phyloP scores from a whole-genome alignment of 768 basidiomycete species.

The Tricholoma terreum region DNA sequence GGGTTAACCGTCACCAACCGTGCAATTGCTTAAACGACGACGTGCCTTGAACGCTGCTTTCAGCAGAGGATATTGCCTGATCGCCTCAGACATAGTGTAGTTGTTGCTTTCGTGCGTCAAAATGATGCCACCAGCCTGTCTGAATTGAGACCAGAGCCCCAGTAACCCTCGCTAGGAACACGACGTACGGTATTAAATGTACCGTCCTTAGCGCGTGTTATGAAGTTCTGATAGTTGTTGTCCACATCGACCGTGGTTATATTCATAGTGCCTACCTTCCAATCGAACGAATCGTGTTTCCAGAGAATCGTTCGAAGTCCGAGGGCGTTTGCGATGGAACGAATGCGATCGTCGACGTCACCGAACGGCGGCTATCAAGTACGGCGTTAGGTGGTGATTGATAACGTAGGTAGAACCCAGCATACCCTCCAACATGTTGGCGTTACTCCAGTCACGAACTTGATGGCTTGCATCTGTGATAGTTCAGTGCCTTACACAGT shows the following conservation, averaged over 20 bases:
- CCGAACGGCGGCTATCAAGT: slow-evolving; percentile 54
- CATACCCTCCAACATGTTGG: slow-evolving; percentile 60
- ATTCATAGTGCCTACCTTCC: slow-evolving; percentile 54
- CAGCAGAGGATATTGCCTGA: slow-evolving; percentile 47
- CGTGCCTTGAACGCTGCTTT: slow-evolving; percentile 45
- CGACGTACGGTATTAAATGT: slow-evolving; percentile 34
- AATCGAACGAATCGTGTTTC: slow-evolving; percentile 70
- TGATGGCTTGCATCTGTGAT: slow-evolving; percentile 48
- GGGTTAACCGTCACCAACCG: too few relatives aligned
- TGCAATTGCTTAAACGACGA: not conserved
- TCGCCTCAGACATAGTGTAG: slow-evolving; percentile 58
- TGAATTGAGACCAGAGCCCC: not conserved
- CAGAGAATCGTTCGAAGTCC: slow-evolving; percentile 73
- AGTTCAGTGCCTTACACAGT: not conserved
- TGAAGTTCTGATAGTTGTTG: slow-evolving; percentile 51
- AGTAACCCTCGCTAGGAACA: not conserved
- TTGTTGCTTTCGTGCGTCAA: slow-evolving; percentile 60
- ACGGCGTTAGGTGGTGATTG: not conserved
- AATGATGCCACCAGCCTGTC: slow-evolving; percentile 48
- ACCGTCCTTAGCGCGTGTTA: slow-evolving; percentile 43
- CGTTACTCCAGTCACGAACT: slow-evolving; percentile 52
- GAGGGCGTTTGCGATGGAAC: slow-evolving; percentile 64
- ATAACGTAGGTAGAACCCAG: not conserved
- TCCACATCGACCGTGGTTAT: slow-evolving; percentile 45
- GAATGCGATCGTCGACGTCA: slow-evolving; percentile 73